Percentiles rank a stretch among this genome's conserved stretches.
These are phyloP conservation scores for Metschnikowia bowlesiae DNA, from an alignment of 805 yeast species.

Conservation along the genomic window DNA sequence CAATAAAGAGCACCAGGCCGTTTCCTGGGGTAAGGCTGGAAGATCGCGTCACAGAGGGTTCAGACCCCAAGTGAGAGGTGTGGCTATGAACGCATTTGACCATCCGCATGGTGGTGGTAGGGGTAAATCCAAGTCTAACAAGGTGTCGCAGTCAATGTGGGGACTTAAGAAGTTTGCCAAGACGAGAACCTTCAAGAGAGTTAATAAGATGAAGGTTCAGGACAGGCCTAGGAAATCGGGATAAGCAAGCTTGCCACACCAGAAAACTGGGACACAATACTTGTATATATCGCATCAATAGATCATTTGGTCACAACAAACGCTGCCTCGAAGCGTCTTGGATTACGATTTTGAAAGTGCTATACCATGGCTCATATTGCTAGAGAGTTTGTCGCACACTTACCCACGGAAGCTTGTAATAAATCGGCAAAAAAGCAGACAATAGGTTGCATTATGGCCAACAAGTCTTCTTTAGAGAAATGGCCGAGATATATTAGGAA, in stretches of 20 bases:
- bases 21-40: constrained; percentile 94
- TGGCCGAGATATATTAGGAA: constrained; percentile 2
- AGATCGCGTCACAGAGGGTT: constrained; percentile 87
- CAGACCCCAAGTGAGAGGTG: constrained; percentile 95
- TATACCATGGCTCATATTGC: background rate
- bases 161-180: constrained; percentile 92
- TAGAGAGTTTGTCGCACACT: background rate
- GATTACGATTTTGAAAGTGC: background rate
- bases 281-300: constrained; percentile 1
- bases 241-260: background rate
- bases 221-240: constrained; percentile 70
- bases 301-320: background rate
- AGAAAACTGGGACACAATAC: background rate
- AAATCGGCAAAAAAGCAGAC: background rate
- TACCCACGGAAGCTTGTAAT: background rate
- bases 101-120: constrained; percentile 99
- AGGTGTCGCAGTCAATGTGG: constrained; percentile 93
- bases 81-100: constrained; percentile 95
- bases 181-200: constrained; percentile 87
- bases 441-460: background rate
- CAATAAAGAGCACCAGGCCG: constrained; percentile 86
- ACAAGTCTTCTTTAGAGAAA: background rate
- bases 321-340: too few species aligned
- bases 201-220: constrained; percentile 77
- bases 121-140: constrained; percentile 97